These are phyloP conservation scores for Hydnomerulius pinastri DNA, from an alignment of 768 basidiomycete genomes.

Conservation along the genomic window DNA sequence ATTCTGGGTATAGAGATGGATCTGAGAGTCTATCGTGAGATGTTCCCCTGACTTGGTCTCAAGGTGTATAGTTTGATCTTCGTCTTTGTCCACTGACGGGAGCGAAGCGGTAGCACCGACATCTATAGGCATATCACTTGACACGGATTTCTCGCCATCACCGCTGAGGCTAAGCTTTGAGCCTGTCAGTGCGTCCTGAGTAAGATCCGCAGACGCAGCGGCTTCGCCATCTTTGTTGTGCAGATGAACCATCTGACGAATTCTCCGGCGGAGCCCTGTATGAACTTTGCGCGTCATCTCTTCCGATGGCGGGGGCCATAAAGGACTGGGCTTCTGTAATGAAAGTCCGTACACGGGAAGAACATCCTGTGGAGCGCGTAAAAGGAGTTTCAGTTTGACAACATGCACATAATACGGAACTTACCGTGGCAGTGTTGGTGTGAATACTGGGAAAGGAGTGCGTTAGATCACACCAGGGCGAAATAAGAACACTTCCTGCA, in stretches of 20 bases:
- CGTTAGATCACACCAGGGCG: constrained; percentile 92
- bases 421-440: constrained; percentile 79
- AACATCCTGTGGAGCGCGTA: constrained; percentile 57
- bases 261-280: constrained; percentile 56
- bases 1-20: constrained; percentile 88
- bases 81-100: constrained; percentile 37
- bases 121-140: constrained; percentile 41
- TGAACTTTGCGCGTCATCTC: constrained; percentile 61
- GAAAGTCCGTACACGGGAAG: constrained; percentile 76
- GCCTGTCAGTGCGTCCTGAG: constrained; percentile 6
- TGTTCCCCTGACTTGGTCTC: constrained; percentile 50
- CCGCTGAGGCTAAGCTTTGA: constrained; percentile 11
- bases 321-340: constrained; percentile 73
- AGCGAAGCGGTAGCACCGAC: constrained; percentile 50
- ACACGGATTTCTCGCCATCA: constrained; percentile 11
- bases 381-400: neutral
- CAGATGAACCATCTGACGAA: constrained; percentile 55
- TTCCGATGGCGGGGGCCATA: constrained; percentile 77
- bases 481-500: constrained; percentile 86
- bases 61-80: constrained; percentile 48
- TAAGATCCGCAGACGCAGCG: neutral
- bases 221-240: constrained; percentile 20
- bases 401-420: constrained; percentile 14
- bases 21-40: constrained; percentile 61
- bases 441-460: constrained; percentile 93